phyloP scores from a whole-genome alignment of 176 grass and related monocot genomes.

The Alloteropsis semialata region DNA sequence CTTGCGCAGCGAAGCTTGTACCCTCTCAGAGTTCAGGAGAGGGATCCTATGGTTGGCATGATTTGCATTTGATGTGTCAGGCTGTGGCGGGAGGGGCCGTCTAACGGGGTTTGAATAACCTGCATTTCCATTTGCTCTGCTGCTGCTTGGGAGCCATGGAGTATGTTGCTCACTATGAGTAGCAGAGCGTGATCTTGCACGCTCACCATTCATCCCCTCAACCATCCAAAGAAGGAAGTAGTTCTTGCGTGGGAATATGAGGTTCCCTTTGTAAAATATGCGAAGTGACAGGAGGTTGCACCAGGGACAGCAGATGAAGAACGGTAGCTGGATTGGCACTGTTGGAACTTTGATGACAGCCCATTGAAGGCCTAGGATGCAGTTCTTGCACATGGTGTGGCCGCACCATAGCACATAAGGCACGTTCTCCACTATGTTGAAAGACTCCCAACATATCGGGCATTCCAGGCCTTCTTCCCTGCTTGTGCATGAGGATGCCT shows the following conservation, averaged over 20 bases:
- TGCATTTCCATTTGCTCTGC: conserved; percentile 29
- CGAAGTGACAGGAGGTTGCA: conserved; percentile 65
- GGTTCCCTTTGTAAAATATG: conserved; percentile 70
- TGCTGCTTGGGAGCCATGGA: conserved; percentile 30
- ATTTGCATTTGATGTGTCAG: conserved; percentile 21
- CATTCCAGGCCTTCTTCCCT: conserved; percentile 72
- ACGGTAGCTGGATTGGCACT: conserved; percentile 65
- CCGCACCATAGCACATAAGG: conserved; percentile 85
- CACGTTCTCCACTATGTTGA: conserved; percentile 89
- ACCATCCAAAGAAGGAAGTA: conserved; percentile 96
- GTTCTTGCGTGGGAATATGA: conserved; percentile 75
- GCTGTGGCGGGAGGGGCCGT: conserved; percentile 3
- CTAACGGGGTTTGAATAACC: conserved; percentile 21
- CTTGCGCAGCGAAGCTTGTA: conserved; percentile 57
- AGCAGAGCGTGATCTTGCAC: conserved; percentile 30
- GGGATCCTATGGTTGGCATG: conserved; percentile 17
- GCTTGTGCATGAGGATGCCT: conserved; percentile 65
- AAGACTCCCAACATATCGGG: conserved; percentile 88
- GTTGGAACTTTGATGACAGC: conserved; percentile 66
- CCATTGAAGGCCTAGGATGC: conserved; percentile 72
- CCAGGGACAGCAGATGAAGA: conserved; percentile 80
- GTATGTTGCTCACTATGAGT: conserved; percentile 25
- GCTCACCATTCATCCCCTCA: conserved; percentile 73
- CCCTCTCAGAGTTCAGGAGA: conserved; percentile 51
- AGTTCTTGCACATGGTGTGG: conserved; percentile 93